A percentile compares a stretch with the other conserved stretches of the same genome.
phyloP scores from a whole-genome alignment of 139 green algal genomes.

The Astrephomene gubernaculifera region DNA sequence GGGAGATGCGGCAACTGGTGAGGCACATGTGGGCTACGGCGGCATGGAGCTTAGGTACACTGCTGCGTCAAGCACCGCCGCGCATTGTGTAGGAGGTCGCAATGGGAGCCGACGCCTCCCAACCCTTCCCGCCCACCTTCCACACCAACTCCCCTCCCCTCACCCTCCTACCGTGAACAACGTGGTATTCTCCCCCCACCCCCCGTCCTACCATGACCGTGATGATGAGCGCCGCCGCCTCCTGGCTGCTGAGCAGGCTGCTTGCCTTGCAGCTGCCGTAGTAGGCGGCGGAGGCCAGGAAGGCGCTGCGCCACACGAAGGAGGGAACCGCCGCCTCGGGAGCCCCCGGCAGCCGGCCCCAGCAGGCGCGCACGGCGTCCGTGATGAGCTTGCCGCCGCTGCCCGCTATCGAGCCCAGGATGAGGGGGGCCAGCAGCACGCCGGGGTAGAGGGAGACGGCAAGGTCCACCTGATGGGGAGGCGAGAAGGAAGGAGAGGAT shows the following conservation, averaged over 20 bases:
- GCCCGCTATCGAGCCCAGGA: slow-evolving; percentile 64
- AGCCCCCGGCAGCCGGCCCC: slow-evolving; percentile 40
- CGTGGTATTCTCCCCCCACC: too few species aligned
- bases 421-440: slow-evolving; percentile 53
- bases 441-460: slow-evolving; percentile 50
- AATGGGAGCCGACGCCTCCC: not conserved
- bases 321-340: slow-evolving; percentile 48
- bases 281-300: slow-evolving; percentile 41
- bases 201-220: slow-evolving; percentile 40
- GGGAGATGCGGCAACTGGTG: not conserved
- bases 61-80: not conserved
- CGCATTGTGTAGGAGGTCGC: not conserved
- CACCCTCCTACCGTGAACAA: too few species aligned
- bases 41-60: not conserved
- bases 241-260: slow-evolving; percentile 41
- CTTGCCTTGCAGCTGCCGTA: slow-evolving; percentile 51
- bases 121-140: not conserved
- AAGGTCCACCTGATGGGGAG: slow-evolving; percentile 44
- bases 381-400: slow-evolving; percentile 56
- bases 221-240: slow-evolving; percentile 58
- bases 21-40: not conserved
- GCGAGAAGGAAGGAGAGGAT: not conserved
- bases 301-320: slow-evolving; percentile 49
- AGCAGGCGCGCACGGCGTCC: slow-evolving; percentile 48
- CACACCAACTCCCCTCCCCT: not conserved